Evolutionary conservation across 495 filamentous ascomycete genomes (phyloP).

Genomic region (Corynascus novoguineensis): DNA sequence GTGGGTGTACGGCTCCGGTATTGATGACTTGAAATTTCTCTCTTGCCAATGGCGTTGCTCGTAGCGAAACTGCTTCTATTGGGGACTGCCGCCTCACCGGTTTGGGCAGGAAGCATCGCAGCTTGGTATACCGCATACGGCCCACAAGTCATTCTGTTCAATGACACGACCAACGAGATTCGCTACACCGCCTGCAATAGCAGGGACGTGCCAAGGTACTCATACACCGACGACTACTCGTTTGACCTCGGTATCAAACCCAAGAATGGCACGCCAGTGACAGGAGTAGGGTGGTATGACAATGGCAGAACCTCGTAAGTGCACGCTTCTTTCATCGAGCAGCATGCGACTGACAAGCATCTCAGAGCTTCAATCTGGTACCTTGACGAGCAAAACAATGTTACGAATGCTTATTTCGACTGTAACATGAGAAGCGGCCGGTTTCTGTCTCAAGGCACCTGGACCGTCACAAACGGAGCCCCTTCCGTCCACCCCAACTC

Average conservation of each 20-base stretch:
- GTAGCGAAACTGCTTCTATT: conserved; percentile 22
- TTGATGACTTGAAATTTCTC: neutral
- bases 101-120: conserved; percentile 23
- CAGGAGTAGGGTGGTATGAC: conserved; percentile 31
- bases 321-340: neutral
- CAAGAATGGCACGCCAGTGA: conserved; percentile 32
- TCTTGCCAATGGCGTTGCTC: conserved; percentile 10
- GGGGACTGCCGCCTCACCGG: conserved; percentile 19
- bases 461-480: conserved; percentile 19
- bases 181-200: conserved; percentile 36
- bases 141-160: conserved; percentile 34
- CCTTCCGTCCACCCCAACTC: conserved; percentile 24
- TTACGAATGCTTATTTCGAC: conserved; percentile 28
- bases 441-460: conserved; percentile 22
- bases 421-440: conserved; percentile 32
- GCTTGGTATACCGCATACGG: conserved; percentile 31
- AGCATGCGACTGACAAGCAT: neutral
- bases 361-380: conserved; percentile 33
- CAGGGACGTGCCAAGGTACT: conserved; percentile 24
- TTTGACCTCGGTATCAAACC: conserved; percentile 22
- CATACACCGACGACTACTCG: conserved; percentile 19
- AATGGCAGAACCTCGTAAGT: conserved; percentile 21
- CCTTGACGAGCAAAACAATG: conserved; percentile 15
- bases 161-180: conserved; percentile 29
- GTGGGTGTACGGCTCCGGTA: neutral